phyloP scores from a whole-genome alignment of 495 filamentous ascomycete genomes.

The Penicillium coffeae region DNA sequence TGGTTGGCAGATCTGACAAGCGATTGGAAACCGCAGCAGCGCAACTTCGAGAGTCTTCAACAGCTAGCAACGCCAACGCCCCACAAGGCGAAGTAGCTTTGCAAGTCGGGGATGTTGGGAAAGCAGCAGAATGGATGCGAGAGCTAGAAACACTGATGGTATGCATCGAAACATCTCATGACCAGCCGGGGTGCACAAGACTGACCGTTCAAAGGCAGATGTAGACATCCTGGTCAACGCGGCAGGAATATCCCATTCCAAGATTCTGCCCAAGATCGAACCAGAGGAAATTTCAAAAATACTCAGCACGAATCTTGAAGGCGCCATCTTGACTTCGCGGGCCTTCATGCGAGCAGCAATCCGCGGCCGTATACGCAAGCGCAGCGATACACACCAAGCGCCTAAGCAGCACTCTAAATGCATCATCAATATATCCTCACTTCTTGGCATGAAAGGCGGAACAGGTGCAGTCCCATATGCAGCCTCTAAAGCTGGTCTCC shows the following conservation, averaged over 20 bases:
- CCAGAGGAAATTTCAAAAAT: conserved; percentile 41
- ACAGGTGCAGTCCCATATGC: conserved; percentile 68
- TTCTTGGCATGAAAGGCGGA: conserved; percentile 62
- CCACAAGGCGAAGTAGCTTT: conserved; percentile 24
- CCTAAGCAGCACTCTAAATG: conserved; percentile 37
- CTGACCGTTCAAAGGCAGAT: conserved; percentile 11
- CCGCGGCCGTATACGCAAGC: conserved; percentile 30
- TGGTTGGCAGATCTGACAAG: conserved; percentile 46
- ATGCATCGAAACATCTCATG: neutral
- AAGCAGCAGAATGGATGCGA: conserved; percentile 41
- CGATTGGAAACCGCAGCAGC: conserved; percentile 38
- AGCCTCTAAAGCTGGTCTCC: conserved; percentile 73
- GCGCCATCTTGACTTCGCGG: conserved; percentile 63
- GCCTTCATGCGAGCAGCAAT: conserved; percentile 46
- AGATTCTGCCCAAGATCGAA: conserved; percentile 49
- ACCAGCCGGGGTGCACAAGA: no score
- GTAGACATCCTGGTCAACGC: conserved; percentile 72
- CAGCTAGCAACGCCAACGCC: neutral
- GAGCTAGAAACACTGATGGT: conserved; percentile 43
- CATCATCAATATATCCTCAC: conserved; percentile 77
- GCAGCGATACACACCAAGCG: conserved; percentile 7
- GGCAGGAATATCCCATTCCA: conserved; percentile 63
- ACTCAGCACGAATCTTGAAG: conserved; percentile 65
- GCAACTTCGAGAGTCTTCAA: conserved; percentile 6
- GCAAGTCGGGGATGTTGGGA: conserved; percentile 46